Conservation (phyloP, 441 rosid genomes). For the Theobroma grandiflorum region DNA sequence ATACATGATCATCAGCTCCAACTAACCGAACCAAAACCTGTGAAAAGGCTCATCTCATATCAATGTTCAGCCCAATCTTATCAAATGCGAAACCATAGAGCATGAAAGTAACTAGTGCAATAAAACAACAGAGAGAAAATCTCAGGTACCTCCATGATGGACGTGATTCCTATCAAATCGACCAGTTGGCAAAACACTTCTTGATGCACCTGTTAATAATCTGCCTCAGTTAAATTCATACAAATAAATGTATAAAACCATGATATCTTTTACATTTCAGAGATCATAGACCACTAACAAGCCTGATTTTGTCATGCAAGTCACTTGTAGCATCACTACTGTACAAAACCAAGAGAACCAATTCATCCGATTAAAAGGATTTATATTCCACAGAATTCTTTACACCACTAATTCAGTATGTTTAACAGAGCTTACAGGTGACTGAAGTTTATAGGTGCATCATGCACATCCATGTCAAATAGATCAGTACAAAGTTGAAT, state of each 20-base stretch:
- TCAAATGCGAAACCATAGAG: background rate
- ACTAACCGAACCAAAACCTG: constrained; percentile 97
- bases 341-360: background rate
- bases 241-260: background rate
- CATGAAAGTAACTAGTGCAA: constrained; percentile 11
- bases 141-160: constrained; percentile 91
- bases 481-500: background rate
- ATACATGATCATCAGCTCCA: constrained; percentile 95
- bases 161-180: constrained; percentile 95
- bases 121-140: background rate
- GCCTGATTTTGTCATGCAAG: constrained; percentile 7
- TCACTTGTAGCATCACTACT: background rate
- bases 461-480: background rate
- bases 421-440: constrained; percentile 1
- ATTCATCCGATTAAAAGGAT: background rate
- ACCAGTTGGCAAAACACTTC: constrained; percentile 82
- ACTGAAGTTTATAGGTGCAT: background rate
- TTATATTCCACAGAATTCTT: background rate
- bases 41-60: constrained; percentile 24
- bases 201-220: constrained; percentile 70
- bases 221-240: background rate
- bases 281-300: constrained; percentile 15
- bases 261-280: background rate
- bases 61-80: constrained; percentile 22
- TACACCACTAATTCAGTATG: background rate